Conservation (phyloP, 148 eudicot genomes). For the Camellia sinensis region DNA sequence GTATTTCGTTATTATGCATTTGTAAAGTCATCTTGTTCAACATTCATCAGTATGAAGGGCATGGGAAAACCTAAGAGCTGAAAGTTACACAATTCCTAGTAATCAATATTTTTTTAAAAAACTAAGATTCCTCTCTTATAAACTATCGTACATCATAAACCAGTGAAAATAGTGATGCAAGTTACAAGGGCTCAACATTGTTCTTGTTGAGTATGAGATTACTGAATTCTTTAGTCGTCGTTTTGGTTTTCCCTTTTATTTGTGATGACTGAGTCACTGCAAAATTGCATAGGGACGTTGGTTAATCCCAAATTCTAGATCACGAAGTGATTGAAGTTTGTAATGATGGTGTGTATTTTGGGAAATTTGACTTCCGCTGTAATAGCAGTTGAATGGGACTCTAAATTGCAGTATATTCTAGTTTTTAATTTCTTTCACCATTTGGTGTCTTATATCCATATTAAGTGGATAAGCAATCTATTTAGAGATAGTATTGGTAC, state of each 20-base stretch:
- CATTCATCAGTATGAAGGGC: background rate
- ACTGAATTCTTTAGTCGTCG: background rate
- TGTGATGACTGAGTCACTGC: no score
- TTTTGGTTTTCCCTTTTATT: background rate
- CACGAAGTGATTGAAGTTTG: no score
- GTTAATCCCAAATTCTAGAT: no score
- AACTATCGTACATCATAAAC: background rate
- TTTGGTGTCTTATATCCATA: background rate
- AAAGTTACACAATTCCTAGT: background rate
- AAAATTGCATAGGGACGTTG: no score
- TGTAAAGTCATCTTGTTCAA: conserved; percentile 2
- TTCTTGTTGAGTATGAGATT: background rate
- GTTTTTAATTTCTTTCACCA: no score
- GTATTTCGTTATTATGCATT: background rate
- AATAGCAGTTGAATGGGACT: background rate
- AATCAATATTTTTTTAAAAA: background rate
- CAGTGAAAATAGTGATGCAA: background rate
- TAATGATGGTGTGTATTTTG: background rate
- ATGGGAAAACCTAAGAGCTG: background rate
- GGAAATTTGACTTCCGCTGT: background rate
- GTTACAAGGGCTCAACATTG: background rate
- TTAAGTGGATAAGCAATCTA: background rate
- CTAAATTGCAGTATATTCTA: background rate
- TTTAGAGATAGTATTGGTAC: background rate
- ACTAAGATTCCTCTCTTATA: background rate